Evolutionary conservation across 148 eudicot species (phyloP).

Genomic region (Cornus suecica): DNA sequence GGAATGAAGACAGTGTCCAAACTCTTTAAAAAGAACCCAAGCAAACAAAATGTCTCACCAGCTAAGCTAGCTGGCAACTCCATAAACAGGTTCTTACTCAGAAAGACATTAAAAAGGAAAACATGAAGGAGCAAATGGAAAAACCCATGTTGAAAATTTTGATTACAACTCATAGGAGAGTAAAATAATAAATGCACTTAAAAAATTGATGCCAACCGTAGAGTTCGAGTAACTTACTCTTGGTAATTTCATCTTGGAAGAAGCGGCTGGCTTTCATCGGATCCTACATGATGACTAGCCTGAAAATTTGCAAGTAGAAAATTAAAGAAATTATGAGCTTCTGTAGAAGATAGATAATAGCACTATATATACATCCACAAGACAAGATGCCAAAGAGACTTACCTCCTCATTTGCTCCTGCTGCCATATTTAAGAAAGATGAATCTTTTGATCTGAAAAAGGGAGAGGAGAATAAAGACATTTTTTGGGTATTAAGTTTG

Average conservation of each 20-base stretch:
- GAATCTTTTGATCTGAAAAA: slow-evolving; percentile 55
- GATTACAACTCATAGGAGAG: background rate
- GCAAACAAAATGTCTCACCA: background rate
- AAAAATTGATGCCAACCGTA: background rate
- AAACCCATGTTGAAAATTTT: background rate
- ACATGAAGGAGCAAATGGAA: no score
- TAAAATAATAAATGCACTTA: background rate
- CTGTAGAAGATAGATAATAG: background rate
- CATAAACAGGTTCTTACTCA: background rate
- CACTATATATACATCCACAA: background rate
- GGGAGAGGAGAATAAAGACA: background rate
- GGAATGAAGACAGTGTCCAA: background rate
- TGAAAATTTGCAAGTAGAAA: slow-evolving; percentile 27
- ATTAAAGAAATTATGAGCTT: background rate
- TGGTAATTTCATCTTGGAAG: slow-evolving; percentile 66
- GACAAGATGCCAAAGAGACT: background rate
- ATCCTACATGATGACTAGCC: slow-evolving; percentile 72
- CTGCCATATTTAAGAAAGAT: slow-evolving; percentile 67
- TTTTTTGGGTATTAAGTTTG: background rate
- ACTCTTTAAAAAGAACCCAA: background rate
- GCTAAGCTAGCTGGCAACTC: background rate
- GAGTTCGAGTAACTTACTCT: slow-evolving; percentile 24
- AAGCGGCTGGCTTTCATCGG: slow-evolving; percentile 81
- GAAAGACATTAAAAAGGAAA: no score
- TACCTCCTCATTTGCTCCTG: slow-evolving; percentile 95